Conservation (phyloP, 805 yeast genomes). For the Yarrowia sp. region DNA sequence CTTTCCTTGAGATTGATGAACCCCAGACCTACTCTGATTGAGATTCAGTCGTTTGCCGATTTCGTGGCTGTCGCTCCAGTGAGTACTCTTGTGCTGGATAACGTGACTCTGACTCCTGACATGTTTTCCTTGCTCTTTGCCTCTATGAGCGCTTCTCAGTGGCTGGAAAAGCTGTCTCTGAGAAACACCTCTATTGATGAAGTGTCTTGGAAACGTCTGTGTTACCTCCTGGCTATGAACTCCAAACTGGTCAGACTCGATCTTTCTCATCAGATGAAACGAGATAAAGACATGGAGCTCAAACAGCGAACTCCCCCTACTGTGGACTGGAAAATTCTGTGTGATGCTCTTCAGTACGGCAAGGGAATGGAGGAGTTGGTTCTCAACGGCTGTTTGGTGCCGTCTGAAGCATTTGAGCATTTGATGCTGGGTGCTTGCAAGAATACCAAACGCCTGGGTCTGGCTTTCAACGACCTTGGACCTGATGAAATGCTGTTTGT, state of each 20-base stretch:
- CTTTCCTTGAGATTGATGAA: slow-evolving; percentile 70
- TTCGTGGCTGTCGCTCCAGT: slow-evolving; percentile 84
- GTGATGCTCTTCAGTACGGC: slow-evolving; percentile 63
- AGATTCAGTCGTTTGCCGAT: slow-evolving; percentile 83
- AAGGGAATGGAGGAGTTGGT: slow-evolving; percentile 78
- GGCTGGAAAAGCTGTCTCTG: slow-evolving; percentile 68
- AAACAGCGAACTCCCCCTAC: neutral
- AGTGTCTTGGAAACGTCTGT: slow-evolving; percentile 74
- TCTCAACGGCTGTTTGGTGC: slow-evolving; percentile 70
- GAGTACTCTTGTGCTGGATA: slow-evolving; percentile 71
- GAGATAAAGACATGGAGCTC: slow-evolving; percentile 13
- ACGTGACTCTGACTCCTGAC: slow-evolving; percentile 67
- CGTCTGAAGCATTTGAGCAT: slow-evolving; percentile 46
- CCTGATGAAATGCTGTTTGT: slow-evolving; percentile 57
- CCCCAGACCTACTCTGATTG: slow-evolving; percentile 88
- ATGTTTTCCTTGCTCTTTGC: slow-evolving; percentile 74
- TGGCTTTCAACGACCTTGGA: slow-evolving; percentile 69
- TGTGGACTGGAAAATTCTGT: slow-evolving; percentile 77
- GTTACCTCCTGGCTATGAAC: slow-evolving; percentile 70
- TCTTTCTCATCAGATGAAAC: slow-evolving; percentile 58
- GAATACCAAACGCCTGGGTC: slow-evolving; percentile 63
- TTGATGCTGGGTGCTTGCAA: slow-evolving; percentile 61
- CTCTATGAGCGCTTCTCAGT: slow-evolving; percentile 63
- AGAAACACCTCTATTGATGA: slow-evolving; percentile 72
- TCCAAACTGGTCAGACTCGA: slow-evolving; percentile 56